These are phyloP conservation scores for Daldinia eschscholtzii DNA, from an alignment of 2,329 filamentous ascomycete genomes.

Conservation along the genomic window DNA sequence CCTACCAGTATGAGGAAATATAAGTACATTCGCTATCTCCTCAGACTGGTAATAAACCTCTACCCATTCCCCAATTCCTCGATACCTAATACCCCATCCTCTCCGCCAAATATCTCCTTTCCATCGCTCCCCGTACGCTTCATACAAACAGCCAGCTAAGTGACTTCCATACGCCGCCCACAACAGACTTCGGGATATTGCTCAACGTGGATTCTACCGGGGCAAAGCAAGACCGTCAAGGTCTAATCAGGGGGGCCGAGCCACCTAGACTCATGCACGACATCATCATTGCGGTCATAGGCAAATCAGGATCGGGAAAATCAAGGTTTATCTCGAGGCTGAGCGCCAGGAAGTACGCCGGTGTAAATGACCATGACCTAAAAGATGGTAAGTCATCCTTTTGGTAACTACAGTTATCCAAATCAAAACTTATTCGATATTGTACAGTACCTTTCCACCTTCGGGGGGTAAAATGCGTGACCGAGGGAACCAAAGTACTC, in stretches of 20 bases:
- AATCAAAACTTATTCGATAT: neutral
- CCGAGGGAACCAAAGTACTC: neutral
- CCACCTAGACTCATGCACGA: neutral
- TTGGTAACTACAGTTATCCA: no score
- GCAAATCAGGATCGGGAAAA: neutral
- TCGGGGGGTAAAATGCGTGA: neutral
- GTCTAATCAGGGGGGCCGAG: neutral
- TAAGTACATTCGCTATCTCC: no score
- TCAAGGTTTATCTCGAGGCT: neutral
- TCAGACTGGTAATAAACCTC: no score
- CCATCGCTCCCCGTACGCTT: no score
- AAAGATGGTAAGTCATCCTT: neutral
- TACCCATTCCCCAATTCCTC: no score
- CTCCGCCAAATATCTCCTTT: no score
- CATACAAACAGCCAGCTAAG: no score
- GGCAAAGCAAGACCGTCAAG: neutral
- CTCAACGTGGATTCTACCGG: neutral
- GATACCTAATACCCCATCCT: no score
- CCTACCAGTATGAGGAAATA: no score
- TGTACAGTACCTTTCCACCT: neutral
- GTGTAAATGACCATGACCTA: neutral
- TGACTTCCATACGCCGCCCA: no score
- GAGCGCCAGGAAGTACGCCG: neutral
- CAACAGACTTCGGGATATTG: neutral
- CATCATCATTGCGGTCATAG: constrained; percentile 1